phyloP scores from a whole-genome alignment of 192 early-diverging fungal species.

The Coemansia sp. region DNA sequence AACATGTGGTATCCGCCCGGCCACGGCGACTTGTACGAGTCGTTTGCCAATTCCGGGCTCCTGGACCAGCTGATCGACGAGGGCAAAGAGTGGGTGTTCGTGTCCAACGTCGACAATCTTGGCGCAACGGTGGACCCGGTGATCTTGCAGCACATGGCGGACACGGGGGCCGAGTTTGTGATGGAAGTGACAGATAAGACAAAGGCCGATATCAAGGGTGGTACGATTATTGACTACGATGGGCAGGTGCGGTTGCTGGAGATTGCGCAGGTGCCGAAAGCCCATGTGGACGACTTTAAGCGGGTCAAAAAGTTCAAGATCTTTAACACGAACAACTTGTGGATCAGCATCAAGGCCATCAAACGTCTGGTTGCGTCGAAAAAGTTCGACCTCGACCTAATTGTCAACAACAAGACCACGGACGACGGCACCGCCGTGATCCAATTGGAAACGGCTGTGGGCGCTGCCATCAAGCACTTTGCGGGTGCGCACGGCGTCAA shows the following conservation, averaged over 20 bases:
- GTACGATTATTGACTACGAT: constrained; percentile 98
- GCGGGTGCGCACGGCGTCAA: constrained; percentile 92
- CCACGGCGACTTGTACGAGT: constrained; percentile 98
- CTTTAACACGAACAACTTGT: constrained; percentile 96
- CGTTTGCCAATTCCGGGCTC: constrained; percentile 88
- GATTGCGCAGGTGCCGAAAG: constrained; percentile 97
- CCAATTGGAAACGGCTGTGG: constrained; percentile 98
- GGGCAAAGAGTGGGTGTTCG: constrained; percentile 98
- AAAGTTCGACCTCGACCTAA: constrained; percentile 87
- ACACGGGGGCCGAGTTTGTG: constrained; percentile 85
- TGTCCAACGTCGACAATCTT: constrained; percentile 98
- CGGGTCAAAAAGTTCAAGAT: constrained; percentile 99
- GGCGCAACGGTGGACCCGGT: constrained; percentile 94
- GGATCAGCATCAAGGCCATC: constrained; percentile 82
- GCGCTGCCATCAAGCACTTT: constrained; percentile 99
- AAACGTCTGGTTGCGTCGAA: constrained; percentile 81
- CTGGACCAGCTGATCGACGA: constrained; percentile 88
- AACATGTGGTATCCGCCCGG: constrained; percentile 87
- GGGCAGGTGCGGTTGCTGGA: constrained; percentile 89
- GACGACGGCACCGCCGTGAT: constrained; percentile 94
- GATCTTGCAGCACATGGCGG: constrained; percentile 90
- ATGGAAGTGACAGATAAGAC: constrained; percentile 99
- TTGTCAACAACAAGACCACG: constrained; percentile 95
- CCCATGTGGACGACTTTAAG: constrained; percentile 98
- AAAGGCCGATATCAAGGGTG: constrained; percentile 99